phyloP scores from a whole-genome alignment of 345 rosid genomes.

The Gossypium longicalyx region DNA sequence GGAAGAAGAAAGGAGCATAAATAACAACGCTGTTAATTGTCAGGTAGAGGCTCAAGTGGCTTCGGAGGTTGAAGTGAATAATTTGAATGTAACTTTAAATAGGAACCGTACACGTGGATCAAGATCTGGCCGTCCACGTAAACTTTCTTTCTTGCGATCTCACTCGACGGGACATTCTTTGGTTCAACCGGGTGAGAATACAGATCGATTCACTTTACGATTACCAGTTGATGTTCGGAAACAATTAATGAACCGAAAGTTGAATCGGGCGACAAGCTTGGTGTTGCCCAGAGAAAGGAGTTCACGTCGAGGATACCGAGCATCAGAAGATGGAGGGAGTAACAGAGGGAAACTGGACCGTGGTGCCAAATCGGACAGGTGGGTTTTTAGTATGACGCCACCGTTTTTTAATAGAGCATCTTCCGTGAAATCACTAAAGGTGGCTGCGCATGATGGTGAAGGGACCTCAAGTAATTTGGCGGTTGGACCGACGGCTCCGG shows the following conservation, averaged over 20 bases:
- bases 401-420: conserved; percentile 40
- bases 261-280: conserved; percentile 66
- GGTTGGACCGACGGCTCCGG: conserved; percentile 22
- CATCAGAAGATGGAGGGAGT: conserved; percentile 29
- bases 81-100: conserved; percentile 19
- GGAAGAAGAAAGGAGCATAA: background rate
- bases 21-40: background rate
- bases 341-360: conserved; percentile 30
- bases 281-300: conserved; percentile 45
- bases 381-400: conserved; percentile 31
- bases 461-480: conserved; percentile 10
- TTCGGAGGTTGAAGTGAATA: conserved; percentile 23
- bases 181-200: conserved; percentile 78
- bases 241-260: conserved; percentile 50
- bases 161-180: conserved; percentile 92
- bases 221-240: conserved; percentile 73
- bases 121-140: conserved; percentile 32
- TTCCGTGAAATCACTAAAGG: conserved; percentile 42
- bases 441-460: conserved; percentile 26
- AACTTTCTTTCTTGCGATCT: conserved; percentile 45
- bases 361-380: conserved; percentile 40
- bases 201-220: conserved; percentile 72
- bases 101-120: conserved; percentile 55
- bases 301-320: conserved; percentile 40
- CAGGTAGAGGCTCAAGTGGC: background rate